Base-by-base conservation (phyloP, 2,329 filamentous ascomycete genomes). In the Pochonia chlamydosporia region DNA sequence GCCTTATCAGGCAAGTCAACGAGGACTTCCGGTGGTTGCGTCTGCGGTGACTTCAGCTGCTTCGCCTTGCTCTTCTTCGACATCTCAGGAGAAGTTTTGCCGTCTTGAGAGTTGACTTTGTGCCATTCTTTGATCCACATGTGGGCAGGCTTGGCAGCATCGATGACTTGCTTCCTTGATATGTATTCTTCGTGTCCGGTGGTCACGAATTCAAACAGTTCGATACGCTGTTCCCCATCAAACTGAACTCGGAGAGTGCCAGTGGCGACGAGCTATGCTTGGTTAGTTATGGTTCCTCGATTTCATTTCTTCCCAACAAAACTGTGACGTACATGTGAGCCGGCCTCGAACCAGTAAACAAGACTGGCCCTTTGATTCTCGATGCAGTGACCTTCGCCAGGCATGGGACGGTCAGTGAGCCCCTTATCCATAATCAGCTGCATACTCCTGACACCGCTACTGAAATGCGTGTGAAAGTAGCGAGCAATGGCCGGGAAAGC, bases 401-500 rank as follows among this genome's bases (percentile, higher is more conserved):
- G 73, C 30, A 87, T 64, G 9, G 74, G 68, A 43, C 73, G 73
- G 53, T 85, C 81, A 0, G 67, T 67, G 1, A 70, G 74, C 2
- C 74, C 73, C 59, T 81, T 84, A 56, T 95, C 90, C 58, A 95
- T 78, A 20, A 90, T 81, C 62, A 97, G 78, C 63, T 96, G 89
- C 57, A 97, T 88, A 46, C 84, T 88, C 56, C 81, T 85, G 47
- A 96, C 84, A 6, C 90, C 91, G 51, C 89, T 92, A 48, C 85
- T 84, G 62, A 93, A 96, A 59, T 95, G 86, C 0, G 89, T 91
- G 58, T 87, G 82, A 63, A 96, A 96, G 65, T 93, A 97, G 59
- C 92, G 83, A 28, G 92, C 82, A 40, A 99, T 74, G 1, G 87
- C 87, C 3, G 90, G 81, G 49, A 81, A 88, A 3, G 85, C 80